A percentile compares a stretch with the other conserved stretches of the same genome.
Conservation (phyloP, 495 filamentous ascomycete genomes). For the Xylaria acuta region DNA sequence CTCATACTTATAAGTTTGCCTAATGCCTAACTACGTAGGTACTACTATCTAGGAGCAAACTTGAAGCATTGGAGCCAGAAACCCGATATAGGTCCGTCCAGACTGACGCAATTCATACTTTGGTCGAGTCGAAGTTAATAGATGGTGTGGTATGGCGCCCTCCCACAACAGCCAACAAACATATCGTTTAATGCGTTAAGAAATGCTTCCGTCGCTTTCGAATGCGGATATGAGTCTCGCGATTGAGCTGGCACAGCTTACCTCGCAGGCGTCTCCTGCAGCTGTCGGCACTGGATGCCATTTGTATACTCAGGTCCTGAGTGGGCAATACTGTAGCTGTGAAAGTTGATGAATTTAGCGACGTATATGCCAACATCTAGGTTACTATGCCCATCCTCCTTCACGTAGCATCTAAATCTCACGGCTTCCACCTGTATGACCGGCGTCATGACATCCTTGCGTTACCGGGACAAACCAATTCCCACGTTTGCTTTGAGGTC, state of each 20-base stretch:
- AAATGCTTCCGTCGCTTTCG: not conserved
- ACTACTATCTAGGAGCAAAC: not conserved
- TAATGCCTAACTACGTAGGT: not conserved
- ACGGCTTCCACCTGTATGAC: not conserved
- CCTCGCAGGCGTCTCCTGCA: constrained; percentile 19
- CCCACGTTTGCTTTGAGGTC: not conserved
- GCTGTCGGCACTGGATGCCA: constrained; percentile 22
- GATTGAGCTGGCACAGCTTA: constrained; percentile 8
- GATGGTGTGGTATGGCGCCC: not conserved
- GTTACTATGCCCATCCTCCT: not conserved
- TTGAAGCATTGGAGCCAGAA: constrained; percentile 16
- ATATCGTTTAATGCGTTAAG: not conserved
- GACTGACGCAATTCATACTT: not conserved
- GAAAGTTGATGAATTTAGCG: not conserved
- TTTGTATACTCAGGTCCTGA: constrained; percentile 9
- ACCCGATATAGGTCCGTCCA: not conserved
- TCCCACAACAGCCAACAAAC: constrained; percentile 6
- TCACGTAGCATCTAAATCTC: not conserved
- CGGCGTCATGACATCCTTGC: not conserved
- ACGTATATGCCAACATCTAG: not conserved
- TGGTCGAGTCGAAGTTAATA: not conserved
- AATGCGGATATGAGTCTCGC: not conserved
- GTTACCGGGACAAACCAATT: not conserved
- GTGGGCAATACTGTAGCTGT: not conserved
- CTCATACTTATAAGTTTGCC: constrained; percentile 8